A percentile compares a stretch with the other conserved stretches of the same genome.
Evolutionary conservation across 1,284 basidiomycete genomes (phyloP).

Genomic region (Boletellus deceptivus): DNA sequence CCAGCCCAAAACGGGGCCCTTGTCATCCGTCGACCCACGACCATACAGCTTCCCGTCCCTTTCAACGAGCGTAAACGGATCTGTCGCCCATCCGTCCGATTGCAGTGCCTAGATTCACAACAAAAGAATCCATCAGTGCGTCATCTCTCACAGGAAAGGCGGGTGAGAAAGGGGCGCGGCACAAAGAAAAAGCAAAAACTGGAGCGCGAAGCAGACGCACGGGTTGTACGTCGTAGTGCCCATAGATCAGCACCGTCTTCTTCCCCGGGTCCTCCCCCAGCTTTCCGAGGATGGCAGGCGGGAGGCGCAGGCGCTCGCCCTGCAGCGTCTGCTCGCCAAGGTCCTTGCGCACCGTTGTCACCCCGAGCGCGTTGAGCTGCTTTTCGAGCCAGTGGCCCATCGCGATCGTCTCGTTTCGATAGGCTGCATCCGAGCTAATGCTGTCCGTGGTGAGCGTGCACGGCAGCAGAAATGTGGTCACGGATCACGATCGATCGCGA

Average conservation of each 20-base stretch:
- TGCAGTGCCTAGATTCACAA: conserved; percentile 48
- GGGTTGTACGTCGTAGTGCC: conserved; percentile 87
- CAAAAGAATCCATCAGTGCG: no score
- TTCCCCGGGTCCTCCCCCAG: conserved; percentile 83
- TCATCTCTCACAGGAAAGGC: no score
- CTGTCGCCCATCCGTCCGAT: conserved; percentile 89
- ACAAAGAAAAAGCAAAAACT: no score
- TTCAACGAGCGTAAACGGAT: conserved; percentile 82
- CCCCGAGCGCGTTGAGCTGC: conserved; percentile 74
- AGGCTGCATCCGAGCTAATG: conserved; percentile 64
- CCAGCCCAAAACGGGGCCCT: conserved; percentile 93
- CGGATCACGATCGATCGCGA: not conserved
- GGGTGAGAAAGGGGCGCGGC: no score
- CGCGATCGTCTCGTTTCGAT: conserved; percentile 72
- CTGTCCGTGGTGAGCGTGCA: conserved; percentile 35
- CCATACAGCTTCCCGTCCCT: conserved; percentile 79
- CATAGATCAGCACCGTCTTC: conserved; percentile 92
- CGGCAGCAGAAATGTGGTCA: not conserved
- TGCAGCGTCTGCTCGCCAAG: conserved; percentile 86
- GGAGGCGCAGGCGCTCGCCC: conserved; percentile 75
- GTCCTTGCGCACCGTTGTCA: conserved; percentile 68
- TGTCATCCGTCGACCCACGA: conserved; percentile 91
- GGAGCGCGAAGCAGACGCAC: conserved; percentile 39
- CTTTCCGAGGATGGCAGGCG: conserved; percentile 85
- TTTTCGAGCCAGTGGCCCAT: conserved; percentile 82